Evolutionary conservation across 805 yeast genomes (phyloP), one percentile per base, ranked within the genome.

Genomic region (Saccharomycopsis synnaedendra): DNA sequence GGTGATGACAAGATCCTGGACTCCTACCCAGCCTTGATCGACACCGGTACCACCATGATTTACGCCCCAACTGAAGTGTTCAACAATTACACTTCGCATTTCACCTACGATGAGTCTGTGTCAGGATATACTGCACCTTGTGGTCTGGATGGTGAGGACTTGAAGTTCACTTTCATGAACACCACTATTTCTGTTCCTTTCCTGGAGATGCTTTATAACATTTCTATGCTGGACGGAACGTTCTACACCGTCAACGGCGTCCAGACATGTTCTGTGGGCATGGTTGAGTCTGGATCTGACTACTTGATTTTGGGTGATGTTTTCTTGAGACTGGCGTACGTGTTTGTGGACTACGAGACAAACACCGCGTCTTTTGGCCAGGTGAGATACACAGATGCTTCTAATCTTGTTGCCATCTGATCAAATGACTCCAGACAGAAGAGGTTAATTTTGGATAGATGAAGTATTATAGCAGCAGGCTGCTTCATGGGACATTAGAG

Each of bases 281-380:
- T 46, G 28, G 39, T 28, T n/a, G 19, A 39, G 5, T 44, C 27
- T 30, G 8, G 31, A 4, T 11, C 31, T n/a, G 45, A 41, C 3
- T 38, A 31, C 31, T 49, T 68, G 9, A 60, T 71, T 42, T 60
- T 75, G 39, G 80, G 80, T 7, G 78, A 73, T 55, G 67, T 68
- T 47, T 64, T 75, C 50, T 61, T 75, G 46, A 63, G 76, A 51
- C 67, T 66, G 43, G 72, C 72, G 3, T 75, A 74, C 56, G 60
- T 67, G 28, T 78, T 73, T 10, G 69, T 69, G 56, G 74, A 75
- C 56, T 60, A 72, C 46, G 78, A 72, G n/a, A 67, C 65, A 49
- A 59, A 56, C 35, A 62, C 67, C 51, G 61, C 75, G 19, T 71
- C 75, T 3, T 49, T 75, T 48, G 76, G 68, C 8, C 66, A 64